These are phyloP conservation scores for Apiotrichum brassicae DNA, from an alignment of 1,284 basidiomycete genomes.

Conservation along the genomic window DNA sequence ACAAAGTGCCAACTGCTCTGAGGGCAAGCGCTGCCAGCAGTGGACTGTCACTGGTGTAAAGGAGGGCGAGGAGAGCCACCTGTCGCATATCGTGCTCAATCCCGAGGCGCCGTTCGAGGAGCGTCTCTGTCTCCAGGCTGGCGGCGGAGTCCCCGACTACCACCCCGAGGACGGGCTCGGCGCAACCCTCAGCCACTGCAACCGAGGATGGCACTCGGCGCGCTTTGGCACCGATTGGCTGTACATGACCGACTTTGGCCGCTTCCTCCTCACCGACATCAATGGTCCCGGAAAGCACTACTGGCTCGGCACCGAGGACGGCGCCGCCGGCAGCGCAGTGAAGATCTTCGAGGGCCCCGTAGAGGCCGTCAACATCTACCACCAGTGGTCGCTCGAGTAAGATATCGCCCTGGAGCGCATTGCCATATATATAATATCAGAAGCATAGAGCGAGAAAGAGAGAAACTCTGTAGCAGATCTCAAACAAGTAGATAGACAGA, in stretches of 20 bases:
- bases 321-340: conserved; percentile 12
- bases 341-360: conserved; percentile 26
- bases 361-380: too few species aligned
- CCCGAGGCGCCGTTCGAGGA: too few species aligned
- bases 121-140: not conserved
- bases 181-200: not conserved
- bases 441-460: too few species aligned
- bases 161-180: not conserved
- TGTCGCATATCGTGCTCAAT: too few species aligned
- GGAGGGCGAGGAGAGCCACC: not conserved
- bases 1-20: not conserved
- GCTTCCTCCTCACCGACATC: conserved; percentile 16
- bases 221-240: not conserved
- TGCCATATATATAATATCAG: too few species aligned
- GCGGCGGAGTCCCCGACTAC: not conserved
- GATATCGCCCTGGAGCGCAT: too few species aligned
- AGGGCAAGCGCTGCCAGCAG: not conserved
- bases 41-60: not conserved
- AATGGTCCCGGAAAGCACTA: too few species aligned
- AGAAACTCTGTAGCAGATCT: too few species aligned
- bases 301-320: conserved; percentile 24
- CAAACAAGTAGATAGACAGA: too few species aligned
- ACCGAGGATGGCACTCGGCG: not conserved
- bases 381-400: too few species aligned
- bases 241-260: not conserved